Evolutionary conservation across 441 rosid genomes (phyloP).

Genomic region (Raphanus hybrid): DNA sequence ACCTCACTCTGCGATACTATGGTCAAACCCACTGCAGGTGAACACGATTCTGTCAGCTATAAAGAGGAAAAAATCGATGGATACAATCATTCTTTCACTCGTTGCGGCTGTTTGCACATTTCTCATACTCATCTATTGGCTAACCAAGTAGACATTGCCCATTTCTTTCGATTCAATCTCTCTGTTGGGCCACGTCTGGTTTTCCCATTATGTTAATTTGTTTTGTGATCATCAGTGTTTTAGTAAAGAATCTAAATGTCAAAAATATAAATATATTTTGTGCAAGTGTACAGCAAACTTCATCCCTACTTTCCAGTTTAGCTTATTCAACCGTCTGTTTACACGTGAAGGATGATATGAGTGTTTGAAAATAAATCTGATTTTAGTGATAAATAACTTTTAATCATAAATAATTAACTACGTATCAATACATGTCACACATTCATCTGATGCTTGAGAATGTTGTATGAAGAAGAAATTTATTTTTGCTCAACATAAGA

Average conservation of each 20-base stretch:
- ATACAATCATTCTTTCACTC: conserved; percentile 86
- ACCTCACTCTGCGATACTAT: conserved; percentile 6
- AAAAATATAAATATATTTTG: conserved; percentile 35
- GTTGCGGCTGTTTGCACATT: conserved; percentile 95
- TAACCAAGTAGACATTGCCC: conserved; percentile 59
- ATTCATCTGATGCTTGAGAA: conserved; percentile 8
- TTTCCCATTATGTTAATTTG: conserved; percentile 34
- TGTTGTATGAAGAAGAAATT: background rate
- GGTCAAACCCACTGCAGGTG: conserved; percentile 47
- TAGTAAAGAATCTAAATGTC: conserved; percentile 31
- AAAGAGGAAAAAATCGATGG: conserved; percentile 97
- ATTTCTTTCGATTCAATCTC: conserved; percentile 17
- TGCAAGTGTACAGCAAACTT: conserved; percentile 37
- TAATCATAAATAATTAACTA: background rate
- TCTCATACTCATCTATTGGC: conserved; percentile 14
- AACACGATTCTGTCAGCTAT: conserved; percentile 49
- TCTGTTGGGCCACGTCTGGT: conserved; percentile 36
- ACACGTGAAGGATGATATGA: background rate
- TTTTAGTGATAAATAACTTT: background rate
- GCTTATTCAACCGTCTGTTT: conserved; percentile 18
- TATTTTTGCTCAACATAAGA: conserved; percentile 66
- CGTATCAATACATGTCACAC: background rate
- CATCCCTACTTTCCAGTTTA: conserved; percentile 17
- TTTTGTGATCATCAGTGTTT: conserved; percentile 28
- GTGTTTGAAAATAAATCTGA: background rate